Evolutionary conservation across 1,139 yeast genomes (phyloP), one percentile per base, ranked within the genome.

Genomic region (Lipomyces yarrowii): DNA sequence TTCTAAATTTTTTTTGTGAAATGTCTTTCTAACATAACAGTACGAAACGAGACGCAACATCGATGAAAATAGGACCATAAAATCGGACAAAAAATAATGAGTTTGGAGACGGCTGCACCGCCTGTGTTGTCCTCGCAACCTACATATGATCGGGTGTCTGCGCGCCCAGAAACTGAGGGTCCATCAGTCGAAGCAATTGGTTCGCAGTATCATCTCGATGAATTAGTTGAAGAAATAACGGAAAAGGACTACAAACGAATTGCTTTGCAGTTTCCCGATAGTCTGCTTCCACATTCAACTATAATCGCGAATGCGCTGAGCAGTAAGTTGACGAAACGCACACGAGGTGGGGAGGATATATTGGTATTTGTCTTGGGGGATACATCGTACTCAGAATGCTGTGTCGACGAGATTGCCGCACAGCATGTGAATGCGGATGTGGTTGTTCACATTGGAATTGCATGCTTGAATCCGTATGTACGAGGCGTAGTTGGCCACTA

Each of bases 351-450:
- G 18, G 55, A 58, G 55, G 75, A 62, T 68, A 64, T 18, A 64
- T 66, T 48, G 64, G 74, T 77, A 58, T 74, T 72, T 71, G 72
- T 81, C 18, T 79, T 94, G 55, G 99, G 98, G 0, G 99, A 96
- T 74, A 93, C 99, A 0, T 91, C 98, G 0, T 96, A 94, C 73
- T 91, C 97, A 32, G 84, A 97, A 0, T 94, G 99, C 77, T 94
- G 99, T 79, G 90, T 94, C 18, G 99, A 94, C 76, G 98, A 92
- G 74, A 96, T 94, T 30, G 98, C 99, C 0, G 96, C 98, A 0
- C 93, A 90, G 74, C 99, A 94, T 77, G 96, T 94, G 13, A 76
- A 81, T 7, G 94, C 96, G 30, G 97, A 93, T 70, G 79, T 90
- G 11, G 91, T 96, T 39, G 87, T 93, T 0, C 99, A 94, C 77